phyloP scores from a whole-genome alignment of 164 flowering plant genomes.

The Kalanchoe fedtschenkoi region DNA sequence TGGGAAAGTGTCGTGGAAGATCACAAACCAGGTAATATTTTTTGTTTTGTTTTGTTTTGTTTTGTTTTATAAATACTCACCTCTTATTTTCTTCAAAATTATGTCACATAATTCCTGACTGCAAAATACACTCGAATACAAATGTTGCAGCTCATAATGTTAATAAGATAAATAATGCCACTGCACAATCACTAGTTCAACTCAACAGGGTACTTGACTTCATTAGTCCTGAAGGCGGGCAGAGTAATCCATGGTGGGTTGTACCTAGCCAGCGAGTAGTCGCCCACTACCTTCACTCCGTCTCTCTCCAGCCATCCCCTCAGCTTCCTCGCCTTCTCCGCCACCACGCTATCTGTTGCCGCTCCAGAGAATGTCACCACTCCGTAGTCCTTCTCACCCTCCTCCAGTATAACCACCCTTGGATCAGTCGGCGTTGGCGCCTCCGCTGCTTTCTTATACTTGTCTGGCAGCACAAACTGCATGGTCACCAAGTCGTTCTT shows the following conservation, averaged over 20 bases:
- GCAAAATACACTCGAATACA: no score
- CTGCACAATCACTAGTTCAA: conserved; percentile 13
- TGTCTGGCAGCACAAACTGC: conserved; percentile 64
- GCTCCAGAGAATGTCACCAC: conserved; percentile 64
- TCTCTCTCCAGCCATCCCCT: conserved; percentile 58
- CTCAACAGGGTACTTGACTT: conserved; percentile 61
- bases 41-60: not conserved
- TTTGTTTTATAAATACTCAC: no score
- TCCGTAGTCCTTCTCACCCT: conserved; percentile 63
- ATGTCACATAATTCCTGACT: no score
- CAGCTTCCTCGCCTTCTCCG: conserved; percentile 51
- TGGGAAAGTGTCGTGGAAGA: not conserved
- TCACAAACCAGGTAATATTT: not conserved
- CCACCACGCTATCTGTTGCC: conserved; percentile 50
- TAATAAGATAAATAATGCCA: no score
- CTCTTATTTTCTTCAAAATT: no score
- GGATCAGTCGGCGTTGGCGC: conserved; percentile 71
- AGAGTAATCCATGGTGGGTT: conserved; percentile 75
- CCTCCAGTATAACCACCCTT: conserved; percentile 68
- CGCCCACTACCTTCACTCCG: conserved; percentile 47
- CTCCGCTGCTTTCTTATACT: conserved; percentile 55
- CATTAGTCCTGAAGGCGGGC: conserved; percentile 71
- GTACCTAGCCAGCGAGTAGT: conserved; percentile 57
- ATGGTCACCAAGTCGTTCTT: conserved; percentile 44
- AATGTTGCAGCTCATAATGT: no score